Base-by-base conservation (phyloP, 2,329 filamentous ascomycete species). In the Cercospora sp. region DNA sequence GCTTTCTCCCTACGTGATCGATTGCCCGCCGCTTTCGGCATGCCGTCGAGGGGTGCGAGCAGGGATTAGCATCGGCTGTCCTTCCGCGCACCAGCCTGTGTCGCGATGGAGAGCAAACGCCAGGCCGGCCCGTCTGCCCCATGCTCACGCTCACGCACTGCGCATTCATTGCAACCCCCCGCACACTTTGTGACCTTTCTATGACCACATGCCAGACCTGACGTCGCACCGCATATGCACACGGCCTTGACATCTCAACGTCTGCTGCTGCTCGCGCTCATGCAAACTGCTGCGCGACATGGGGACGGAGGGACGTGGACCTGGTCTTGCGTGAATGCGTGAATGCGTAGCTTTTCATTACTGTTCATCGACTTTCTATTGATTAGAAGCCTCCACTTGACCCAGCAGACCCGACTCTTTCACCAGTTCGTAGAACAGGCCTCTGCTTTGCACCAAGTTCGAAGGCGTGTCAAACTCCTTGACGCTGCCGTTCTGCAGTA, bases 401-500 rank as follows among this genome's bases (percentile, higher is more conserved):
- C 86, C 83, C 66, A 90, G 80, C 69, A 99, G 83, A 48, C 94
- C 94, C 3, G 94, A 92, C 82, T 99, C 94, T 81, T 90, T 94
- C 69, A 97, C 95, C 59, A 99, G 84, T 67, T 94, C 90, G 81
- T 95, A 92, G 79, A 99, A 99, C 62, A 92, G 80, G 1, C 94
- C 92, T 77, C 88, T 88, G 76, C 86, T 86, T 79, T 88, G 88
- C 70, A 97, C 87, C 67, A 99, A 84, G 71, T 90, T 89, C 45
- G 88, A 84, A 1, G 95, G 95, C 6, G 90, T 93, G 79, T 97
- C 95, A 80, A 97, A 99, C 80, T 99, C 95, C 60, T 90, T 91
- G 51, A 99, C 94, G 75, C 89, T 88, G 53, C 95, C 95, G 80
- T 91, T 91, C 78, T 98, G 93, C 5, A 99, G 87, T 60, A 99